A percentile compares a stretch with the other conserved stretches of the same genome.
Conservation (phyloP, 495 filamentous ascomycete genomes). For the Trichocladium antarcticum region DNA sequence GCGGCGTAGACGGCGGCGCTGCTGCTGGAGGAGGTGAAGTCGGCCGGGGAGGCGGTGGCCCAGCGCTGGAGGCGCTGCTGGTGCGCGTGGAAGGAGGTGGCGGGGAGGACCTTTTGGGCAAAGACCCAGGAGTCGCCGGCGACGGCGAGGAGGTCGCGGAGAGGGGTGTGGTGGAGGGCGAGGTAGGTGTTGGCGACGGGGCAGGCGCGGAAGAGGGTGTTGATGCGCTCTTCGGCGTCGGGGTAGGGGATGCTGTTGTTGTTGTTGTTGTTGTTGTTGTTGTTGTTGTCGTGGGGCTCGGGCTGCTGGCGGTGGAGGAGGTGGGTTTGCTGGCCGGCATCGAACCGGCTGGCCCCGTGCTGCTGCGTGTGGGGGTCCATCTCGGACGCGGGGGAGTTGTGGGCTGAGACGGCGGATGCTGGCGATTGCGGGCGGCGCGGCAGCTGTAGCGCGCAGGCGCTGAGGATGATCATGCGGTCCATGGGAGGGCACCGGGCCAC, state of each 20-base stretch:
- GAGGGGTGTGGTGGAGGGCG: constrained; percentile 38
- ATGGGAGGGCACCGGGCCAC: constrained; percentile 18
- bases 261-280: neutral
- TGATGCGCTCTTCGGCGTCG: constrained; percentile 27
- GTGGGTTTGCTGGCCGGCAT: constrained; percentile 10
- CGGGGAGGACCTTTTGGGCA: constrained; percentile 31
- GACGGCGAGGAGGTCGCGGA: constrained; percentile 38
- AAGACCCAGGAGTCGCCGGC: constrained; percentile 41
- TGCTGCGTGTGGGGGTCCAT: constrained; percentile 21
- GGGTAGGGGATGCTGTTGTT: neutral
- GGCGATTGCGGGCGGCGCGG: constrained; percentile 18
- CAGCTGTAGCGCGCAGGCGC: constrained; percentile 29
- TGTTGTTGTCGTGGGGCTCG: too few relatives aligned
- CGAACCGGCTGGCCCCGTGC: constrained; percentile 8
- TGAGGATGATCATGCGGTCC: constrained; percentile 31
- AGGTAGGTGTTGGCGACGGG: constrained; percentile 37
- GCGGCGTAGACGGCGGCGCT: constrained; percentile 25
- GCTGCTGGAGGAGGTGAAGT: neutral
- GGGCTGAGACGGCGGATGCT: constrained; percentile 11
- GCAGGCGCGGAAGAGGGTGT: constrained; percentile 28
- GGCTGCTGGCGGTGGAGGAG: neutral
- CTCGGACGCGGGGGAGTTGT: constrained; percentile 21
- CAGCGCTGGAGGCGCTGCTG: constrained; percentile 30
- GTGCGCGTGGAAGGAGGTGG: constrained; percentile 29
- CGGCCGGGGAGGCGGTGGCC: constrained; percentile 12